A percentile compares a stretch with the other conserved stretches of the same genome.
phyloP scores from a whole-genome alignment of 1,284 basidiomycete species.

The Porphyrellus sp. region DNA sequence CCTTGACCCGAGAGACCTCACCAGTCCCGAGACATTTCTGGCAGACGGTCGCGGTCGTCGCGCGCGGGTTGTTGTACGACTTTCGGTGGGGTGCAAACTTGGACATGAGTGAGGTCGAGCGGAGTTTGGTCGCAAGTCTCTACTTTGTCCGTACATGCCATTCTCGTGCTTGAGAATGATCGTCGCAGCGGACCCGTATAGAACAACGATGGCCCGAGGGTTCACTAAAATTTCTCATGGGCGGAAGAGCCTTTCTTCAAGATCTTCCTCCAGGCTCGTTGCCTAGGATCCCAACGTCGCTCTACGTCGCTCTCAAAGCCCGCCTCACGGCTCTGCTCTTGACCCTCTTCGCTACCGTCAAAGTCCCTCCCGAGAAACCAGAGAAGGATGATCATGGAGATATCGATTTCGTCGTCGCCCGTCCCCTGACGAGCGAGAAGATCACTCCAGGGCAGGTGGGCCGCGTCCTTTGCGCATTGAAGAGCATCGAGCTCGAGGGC shows the following conservation, averaged over 20 bases:
- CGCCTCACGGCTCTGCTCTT: conserved; percentile 41
- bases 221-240: conserved; percentile 43
- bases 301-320: conserved; percentile 51
- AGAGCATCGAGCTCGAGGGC: conserved; percentile 46
- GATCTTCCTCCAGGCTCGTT: conserved; percentile 45
- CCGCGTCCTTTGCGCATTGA: conserved; percentile 45
- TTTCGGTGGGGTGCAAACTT: conserved; percentile 74
- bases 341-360: conserved; percentile 47
- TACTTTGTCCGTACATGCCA: conserved; percentile 7
- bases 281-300: conserved; percentile 53
- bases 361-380: conserved; percentile 57
- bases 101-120: conserved; percentile 50
- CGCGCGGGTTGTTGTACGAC: conserved; percentile 56
- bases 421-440: conserved; percentile 33
- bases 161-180: conserved; percentile 19
- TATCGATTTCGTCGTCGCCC: conserved; percentile 58
- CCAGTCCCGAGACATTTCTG: conserved; percentile 74
- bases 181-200: conserved; percentile 4
- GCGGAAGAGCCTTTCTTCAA: conserved; percentile 60
- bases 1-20: conserved; percentile 26
- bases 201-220: conserved; percentile 6
- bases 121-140: conserved; percentile 12
- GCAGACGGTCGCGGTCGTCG: conserved; percentile 64
- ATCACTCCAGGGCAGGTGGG: conserved; percentile 44
- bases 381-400: conserved; percentile 64